phyloP scores from a whole-genome alignment of 164 flowering plant genomes.

The Annona cherimola region DNA sequence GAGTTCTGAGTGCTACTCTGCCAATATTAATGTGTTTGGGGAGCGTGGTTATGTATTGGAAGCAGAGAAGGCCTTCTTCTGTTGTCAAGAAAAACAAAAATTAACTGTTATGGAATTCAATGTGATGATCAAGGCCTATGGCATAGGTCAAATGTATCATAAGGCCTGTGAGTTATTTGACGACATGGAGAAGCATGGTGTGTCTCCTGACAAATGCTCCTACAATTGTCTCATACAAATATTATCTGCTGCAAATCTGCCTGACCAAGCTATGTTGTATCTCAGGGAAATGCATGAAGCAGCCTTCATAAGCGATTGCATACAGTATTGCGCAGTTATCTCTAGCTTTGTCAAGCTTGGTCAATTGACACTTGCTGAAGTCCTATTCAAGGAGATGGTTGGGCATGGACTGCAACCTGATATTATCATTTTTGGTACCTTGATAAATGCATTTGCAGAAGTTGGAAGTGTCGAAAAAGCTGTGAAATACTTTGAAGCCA shows the following conservation, averaged over 20 bases:
- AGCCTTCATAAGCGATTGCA: constrained; percentile 55
- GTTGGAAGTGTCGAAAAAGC: constrained; percentile 59
- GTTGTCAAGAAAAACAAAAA: constrained; percentile 46
- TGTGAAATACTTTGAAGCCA: constrained; percentile 38
- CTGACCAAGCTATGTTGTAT: constrained; percentile 47
- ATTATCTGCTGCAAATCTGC: constrained; percentile 60
- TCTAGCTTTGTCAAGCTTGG: constrained; percentile 68
- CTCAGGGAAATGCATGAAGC: constrained; percentile 65
- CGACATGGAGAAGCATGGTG: constrained; percentile 49
- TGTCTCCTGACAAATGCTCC: constrained; percentile 73
- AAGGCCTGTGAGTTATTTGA: constrained; percentile 69
- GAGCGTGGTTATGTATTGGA: constrained; percentile 60
- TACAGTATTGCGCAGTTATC: constrained; percentile 78
- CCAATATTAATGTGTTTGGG: constrained; percentile 91
- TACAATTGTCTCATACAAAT: constrained; percentile 72
- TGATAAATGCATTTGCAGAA: constrained; percentile 88
- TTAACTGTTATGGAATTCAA: constrained; percentile 65
- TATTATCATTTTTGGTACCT: constrained; percentile 62
- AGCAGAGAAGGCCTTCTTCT: constrained; percentile 71
- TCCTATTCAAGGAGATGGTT: constrained; percentile 63
- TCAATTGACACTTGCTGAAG: constrained; percentile 51
- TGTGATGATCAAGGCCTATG: constrained; percentile 97
- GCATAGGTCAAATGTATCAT: constrained; percentile 51
- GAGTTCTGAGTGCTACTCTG: constrained; percentile 86
- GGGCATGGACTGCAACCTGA: constrained; percentile 52